Evolutionary conservation across 192 early-diverging fungal genomes (phyloP).

Genomic region (Backusella psychrophila): DNA sequence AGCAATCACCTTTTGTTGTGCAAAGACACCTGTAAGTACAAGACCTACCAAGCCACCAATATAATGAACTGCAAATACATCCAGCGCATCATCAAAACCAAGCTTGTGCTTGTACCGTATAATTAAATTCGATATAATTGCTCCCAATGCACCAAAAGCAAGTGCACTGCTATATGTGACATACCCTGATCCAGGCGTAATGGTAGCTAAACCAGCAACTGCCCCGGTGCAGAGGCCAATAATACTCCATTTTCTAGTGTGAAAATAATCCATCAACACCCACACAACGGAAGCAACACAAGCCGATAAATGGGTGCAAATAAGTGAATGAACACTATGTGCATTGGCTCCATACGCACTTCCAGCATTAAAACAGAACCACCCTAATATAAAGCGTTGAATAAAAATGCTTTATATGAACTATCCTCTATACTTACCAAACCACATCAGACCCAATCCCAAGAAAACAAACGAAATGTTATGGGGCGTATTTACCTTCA

Average conservation of each 20-base stretch:
- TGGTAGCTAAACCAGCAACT: slow-evolving; percentile 82
- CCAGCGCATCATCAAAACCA: slow-evolving; percentile 77
- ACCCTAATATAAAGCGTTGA: slow-evolving; percentile 42
- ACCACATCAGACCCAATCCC: slow-evolving; percentile 79
- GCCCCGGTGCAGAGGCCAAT: slow-evolving; percentile 90
- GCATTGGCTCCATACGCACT: slow-evolving; percentile 64
- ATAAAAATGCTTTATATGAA: background rate
- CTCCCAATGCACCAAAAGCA: slow-evolving; percentile 70
- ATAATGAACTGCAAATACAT: slow-evolving; percentile 62
- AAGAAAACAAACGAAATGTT: slow-evolving; percentile 81
- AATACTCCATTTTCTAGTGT: slow-evolving; percentile 67
- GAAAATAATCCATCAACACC: slow-evolving; percentile 68
- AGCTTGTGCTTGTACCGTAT: slow-evolving; percentile 61
- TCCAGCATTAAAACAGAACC: slow-evolving; percentile 89
- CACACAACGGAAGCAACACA: slow-evolving; percentile 68
- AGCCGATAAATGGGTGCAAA: slow-evolving; percentile 76
- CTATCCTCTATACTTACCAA: slow-evolving; percentile 75
- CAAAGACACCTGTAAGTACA: slow-evolving; percentile 85
- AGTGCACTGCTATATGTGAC: slow-evolving; percentile 72
- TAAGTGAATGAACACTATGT: slow-evolving; percentile 69
- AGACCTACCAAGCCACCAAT: slow-evolving; percentile 45
- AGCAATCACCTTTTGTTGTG: slow-evolving; percentile 63
- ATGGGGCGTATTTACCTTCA: slow-evolving; percentile 72
- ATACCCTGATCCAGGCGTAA: slow-evolving; percentile 85
- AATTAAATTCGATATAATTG: slow-evolving; percentile 62